These are phyloP conservation scores for Vinca major DNA, from an alignment of 305 asterid species.

Conservation along the genomic window DNA sequence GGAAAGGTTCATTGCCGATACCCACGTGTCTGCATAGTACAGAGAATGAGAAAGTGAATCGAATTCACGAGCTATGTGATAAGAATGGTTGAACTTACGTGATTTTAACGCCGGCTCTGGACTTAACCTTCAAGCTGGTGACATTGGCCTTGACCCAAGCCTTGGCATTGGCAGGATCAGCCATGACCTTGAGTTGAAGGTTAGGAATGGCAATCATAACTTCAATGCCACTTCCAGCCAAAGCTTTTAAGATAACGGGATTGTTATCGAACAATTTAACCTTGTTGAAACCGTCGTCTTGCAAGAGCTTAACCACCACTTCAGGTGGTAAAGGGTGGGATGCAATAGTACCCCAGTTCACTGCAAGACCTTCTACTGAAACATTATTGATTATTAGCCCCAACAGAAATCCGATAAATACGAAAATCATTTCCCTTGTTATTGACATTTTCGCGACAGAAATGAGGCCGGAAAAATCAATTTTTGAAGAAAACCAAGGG, in stretches of 20 bases:
- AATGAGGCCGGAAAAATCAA: background rate
- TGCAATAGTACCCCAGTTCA: slow-evolving; percentile 19
- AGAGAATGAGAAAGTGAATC: no score
- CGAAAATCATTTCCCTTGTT: background rate
- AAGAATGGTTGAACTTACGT: slow-evolving; percentile 1
- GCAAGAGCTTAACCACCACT: slow-evolving; percentile 9
- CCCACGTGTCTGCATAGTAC: slow-evolving; percentile 17
- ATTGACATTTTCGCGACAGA: background rate
- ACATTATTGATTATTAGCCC: slow-evolving; percentile 1
- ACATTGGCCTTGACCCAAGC: slow-evolving; percentile 16
- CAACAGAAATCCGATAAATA: background rate
- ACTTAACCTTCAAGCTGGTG: slow-evolving; percentile 7
- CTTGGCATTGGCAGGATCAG: slow-evolving; percentile 3
- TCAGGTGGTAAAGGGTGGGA: slow-evolving; percentile 14
- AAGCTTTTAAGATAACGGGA: slow-evolving; percentile 1
- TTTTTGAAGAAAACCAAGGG: background rate
- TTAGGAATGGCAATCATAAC: slow-evolving; percentile 13
- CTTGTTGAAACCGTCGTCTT: slow-evolving; percentile 15
- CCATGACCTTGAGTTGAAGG: slow-evolving; percentile 1
- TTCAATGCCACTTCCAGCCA: slow-evolving; percentile 19
- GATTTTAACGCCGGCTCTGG: slow-evolving; percentile 18
- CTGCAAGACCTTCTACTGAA: slow-evolving; percentile 14
- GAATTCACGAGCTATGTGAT: no score
- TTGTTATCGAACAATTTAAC: slow-evolving; percentile 15
- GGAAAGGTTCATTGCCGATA: slow-evolving; percentile 29